phyloP scores from a whole-genome alignment of 352 stramenopile genomes.

The Pythium scleroteichum region DNA sequence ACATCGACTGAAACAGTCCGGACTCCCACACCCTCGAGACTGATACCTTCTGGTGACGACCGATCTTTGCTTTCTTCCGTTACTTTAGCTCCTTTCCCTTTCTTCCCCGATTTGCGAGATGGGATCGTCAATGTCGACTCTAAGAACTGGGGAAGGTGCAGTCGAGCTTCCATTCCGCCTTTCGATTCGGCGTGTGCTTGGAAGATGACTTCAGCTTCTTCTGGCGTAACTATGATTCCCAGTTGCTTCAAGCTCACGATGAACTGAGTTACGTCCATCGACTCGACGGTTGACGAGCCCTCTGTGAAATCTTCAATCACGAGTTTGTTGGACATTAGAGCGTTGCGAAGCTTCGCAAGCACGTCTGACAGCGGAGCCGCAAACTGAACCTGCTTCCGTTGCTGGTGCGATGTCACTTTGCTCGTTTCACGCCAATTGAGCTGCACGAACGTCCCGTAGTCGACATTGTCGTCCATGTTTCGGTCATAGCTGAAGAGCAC shows the following conservation, averaged over 20 bases:
- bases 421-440: slow-evolving; percentile 55
- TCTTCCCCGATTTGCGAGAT: slow-evolving; percentile 1
- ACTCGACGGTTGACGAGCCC: too few relatives aligned
- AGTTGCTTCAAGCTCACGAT: slow-evolving; percentile 21
- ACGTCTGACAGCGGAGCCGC: neutral
- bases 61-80: too few relatives aligned
- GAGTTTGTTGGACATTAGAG: slow-evolving; percentile 3
- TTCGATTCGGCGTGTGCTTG: neutral
- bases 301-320: neutral
- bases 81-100: neutral
- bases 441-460: slow-evolving; percentile 50
- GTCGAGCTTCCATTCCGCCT: neutral
- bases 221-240: slow-evolving; percentile 1
- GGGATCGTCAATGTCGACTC: slow-evolving; percentile 18
- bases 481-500: slow-evolving; percentile 61
- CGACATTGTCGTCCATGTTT: slow-evolving; percentile 47
- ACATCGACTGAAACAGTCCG: too few relatives aligned
- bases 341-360: neutral
- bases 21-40: too few relatives aligned
- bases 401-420: slow-evolving; percentile 11
- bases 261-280: slow-evolving; percentile 15
- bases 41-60: too few relatives aligned
- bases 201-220: slow-evolving; percentile 12
- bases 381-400: slow-evolving; percentile 30
- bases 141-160: slow-evolving; percentile 23